These are phyloP conservation scores for Verbascum thapsus DNA, from an alignment of 257 asterid genomes.

Conservation along the genomic window DNA sequence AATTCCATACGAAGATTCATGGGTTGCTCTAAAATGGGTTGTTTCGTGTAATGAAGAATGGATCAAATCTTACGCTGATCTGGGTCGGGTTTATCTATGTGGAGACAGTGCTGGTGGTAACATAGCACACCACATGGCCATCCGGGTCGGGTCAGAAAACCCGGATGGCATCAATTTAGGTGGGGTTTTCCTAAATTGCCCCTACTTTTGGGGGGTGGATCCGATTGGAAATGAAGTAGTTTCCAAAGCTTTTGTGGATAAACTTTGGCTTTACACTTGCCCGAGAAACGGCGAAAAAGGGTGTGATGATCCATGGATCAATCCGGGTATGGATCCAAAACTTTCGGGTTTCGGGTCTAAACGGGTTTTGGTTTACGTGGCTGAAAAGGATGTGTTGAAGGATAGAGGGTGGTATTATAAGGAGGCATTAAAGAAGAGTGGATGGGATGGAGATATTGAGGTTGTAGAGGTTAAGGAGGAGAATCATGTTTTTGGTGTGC, in stretches of 20 bases:
- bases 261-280: conserved; percentile 36
- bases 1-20: conserved; percentile 42
- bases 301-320: conserved; percentile 43
- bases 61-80: conserved; percentile 41
- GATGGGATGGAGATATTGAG: conserved; percentile 48
- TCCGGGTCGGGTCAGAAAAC: conserved; percentile 30
- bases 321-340: conserved; percentile 45
- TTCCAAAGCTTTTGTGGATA: conserved; percentile 4
- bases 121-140: conserved; percentile 42
- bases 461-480: conserved; percentile 46
- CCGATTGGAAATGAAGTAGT: conserved; percentile 30
- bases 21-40: conserved; percentile 45
- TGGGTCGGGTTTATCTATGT: conserved; percentile 33
- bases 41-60: conserved; percentile 36
- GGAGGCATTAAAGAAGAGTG: conserved; percentile 39
- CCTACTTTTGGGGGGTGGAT: conserved; percentile 34
- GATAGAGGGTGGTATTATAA: conserved; percentile 45
- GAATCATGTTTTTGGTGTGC: conserved; percentile 45
- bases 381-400: conserved; percentile 41
- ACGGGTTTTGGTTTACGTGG: conserved; percentile 44
- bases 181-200: conserved; percentile 45
- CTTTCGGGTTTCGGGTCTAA: conserved; percentile 36
- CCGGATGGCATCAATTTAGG: conserved; percentile 4
- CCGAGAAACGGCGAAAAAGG: conserved; percentile 30
- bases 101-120: conserved; percentile 57